phyloP scores from a whole-genome alignment of 805 yeast genomes.

The Cyberlindnera euphorbiiphila region DNA sequence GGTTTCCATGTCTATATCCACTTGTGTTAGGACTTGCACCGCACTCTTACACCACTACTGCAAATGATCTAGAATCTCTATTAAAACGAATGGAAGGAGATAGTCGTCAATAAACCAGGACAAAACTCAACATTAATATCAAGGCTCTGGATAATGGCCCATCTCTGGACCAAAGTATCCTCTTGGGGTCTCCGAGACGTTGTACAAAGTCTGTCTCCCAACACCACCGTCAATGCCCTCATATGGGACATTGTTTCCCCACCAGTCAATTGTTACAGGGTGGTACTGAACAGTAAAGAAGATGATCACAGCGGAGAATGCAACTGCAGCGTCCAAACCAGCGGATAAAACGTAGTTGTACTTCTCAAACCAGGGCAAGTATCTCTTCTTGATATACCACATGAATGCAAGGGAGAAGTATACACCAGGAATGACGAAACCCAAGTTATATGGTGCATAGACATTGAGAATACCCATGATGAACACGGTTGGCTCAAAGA shows the following conservation, averaged over 20 bases:
- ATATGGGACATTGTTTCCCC: constrained; percentile 50
- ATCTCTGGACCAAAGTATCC: constrained; percentile 21
- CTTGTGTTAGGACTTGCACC: no score
- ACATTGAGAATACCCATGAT: constrained; percentile 44
- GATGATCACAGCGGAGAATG: constrained; percentile 45
- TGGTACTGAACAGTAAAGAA: constrained; percentile 50
- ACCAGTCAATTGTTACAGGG: constrained; percentile 46
- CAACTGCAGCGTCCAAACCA: constrained; percentile 57
- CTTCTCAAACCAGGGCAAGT: constrained; percentile 49
- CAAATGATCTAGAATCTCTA: no score
- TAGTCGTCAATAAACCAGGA: no score
- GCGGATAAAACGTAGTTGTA: constrained; percentile 49
- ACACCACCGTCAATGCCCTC: constrained; percentile 36
- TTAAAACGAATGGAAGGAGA: no score
- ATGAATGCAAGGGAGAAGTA: constrained; percentile 39
- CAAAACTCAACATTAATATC: no score
- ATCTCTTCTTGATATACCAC: constrained; percentile 37
- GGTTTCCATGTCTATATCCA: no score
- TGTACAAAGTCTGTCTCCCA: constrained; percentile 19
- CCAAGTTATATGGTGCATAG: constrained; percentile 47
- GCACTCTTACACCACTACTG: no score
- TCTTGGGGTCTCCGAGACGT: constrained; percentile 8
- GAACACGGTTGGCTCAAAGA: constrained; percentile 45
- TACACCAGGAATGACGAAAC: constrained; percentile 31
- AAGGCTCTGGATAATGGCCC: constrained; percentile 19